These are phyloP conservation scores for Lecanicillium sp. DNA, from an alignment of 2,329 filamentous ascomycete genomes.

Conservation along the genomic window DNA sequence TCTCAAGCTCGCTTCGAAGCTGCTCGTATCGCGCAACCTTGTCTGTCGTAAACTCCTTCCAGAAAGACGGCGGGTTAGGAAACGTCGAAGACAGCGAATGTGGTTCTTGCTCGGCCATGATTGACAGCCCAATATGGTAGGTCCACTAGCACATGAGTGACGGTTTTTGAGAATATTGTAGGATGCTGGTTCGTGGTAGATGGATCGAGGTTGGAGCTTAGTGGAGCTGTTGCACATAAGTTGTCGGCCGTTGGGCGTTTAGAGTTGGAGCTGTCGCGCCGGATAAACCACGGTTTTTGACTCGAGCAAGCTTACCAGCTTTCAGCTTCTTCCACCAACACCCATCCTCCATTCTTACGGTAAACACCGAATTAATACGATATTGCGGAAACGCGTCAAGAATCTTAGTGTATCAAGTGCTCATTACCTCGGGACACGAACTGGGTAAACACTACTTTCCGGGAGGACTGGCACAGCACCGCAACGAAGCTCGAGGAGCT, in stretches of 20 bases:
- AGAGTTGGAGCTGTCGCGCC: conserved; percentile 14
- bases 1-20: conserved; percentile 31
- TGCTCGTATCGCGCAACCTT: conserved; percentile 53
- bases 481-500: no score
- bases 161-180: not conserved
- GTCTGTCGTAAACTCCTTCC: conserved; percentile 73
- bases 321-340: conserved; percentile 3
- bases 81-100: conserved; percentile 56
- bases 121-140: conserved; percentile 2
- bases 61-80: conserved; percentile 83
- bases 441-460: no score
- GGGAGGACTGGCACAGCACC: no score
- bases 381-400: no score
- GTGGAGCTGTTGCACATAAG: conserved; percentile 3
- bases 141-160: not conserved
- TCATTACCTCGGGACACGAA: no score
- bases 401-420: no score
- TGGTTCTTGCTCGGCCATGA: conserved; percentile 50
- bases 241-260: not conserved
- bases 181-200: not conserved
- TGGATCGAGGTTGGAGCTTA: not conserved
- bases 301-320: conserved; percentile 5
- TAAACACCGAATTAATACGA: no score
- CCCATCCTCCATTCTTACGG: conserved; percentile 4
- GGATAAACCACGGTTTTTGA: conserved; percentile 20